These are phyloP conservation scores for Trichoderma sp. DNA, from an alignment of 2,329 filamentous ascomycete species.

Conservation along the genomic window DNA sequence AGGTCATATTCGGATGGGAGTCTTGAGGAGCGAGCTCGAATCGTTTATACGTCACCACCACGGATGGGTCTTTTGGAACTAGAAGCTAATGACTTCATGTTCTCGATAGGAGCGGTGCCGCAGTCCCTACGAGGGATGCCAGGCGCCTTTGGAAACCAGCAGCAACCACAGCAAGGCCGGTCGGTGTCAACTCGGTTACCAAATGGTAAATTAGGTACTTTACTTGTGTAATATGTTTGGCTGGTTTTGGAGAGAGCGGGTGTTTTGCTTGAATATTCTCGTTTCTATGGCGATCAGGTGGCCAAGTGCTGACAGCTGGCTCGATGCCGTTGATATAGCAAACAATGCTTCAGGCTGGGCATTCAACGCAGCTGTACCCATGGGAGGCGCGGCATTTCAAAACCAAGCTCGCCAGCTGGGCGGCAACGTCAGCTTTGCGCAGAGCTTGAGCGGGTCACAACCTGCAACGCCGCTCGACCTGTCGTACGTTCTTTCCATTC, in stretches of 20 bases:
- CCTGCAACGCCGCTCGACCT: slow-evolving; percentile 62
- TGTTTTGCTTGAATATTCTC: background rate
- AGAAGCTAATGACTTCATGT: slow-evolving; percentile 16
- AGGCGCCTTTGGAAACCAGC: slow-evolving; percentile 59
- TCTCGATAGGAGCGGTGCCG: slow-evolving; percentile 55
- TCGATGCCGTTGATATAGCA: slow-evolving; percentile 40
- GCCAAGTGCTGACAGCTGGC: slow-evolving; percentile 23
- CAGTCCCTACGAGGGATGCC: slow-evolving; percentile 65
- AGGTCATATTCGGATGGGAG: background rate
- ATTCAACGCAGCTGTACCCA: slow-evolving; percentile 62
- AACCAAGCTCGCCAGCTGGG: slow-evolving; percentile 56
- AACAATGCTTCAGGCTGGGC: slow-evolving; percentile 61
- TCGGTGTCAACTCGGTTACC: slow-evolving; percentile 61
- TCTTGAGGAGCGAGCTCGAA: background rate
- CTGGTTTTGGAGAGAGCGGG: background rate
- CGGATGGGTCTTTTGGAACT: background rate
- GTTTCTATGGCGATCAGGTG: background rate
- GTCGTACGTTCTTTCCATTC: slow-evolving; percentile 55
- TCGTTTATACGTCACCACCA: background rate
- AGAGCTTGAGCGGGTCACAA: slow-evolving; percentile 65
- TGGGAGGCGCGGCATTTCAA: slow-evolving; percentile 57
- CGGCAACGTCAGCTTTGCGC: slow-evolving; percentile 65
- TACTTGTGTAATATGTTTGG: background rate
- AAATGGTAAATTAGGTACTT: slow-evolving; percentile 63
- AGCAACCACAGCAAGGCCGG: slow-evolving; percentile 58